Conservation (phyloP, 345 rosid species). For the Clausena lansium region DNA sequence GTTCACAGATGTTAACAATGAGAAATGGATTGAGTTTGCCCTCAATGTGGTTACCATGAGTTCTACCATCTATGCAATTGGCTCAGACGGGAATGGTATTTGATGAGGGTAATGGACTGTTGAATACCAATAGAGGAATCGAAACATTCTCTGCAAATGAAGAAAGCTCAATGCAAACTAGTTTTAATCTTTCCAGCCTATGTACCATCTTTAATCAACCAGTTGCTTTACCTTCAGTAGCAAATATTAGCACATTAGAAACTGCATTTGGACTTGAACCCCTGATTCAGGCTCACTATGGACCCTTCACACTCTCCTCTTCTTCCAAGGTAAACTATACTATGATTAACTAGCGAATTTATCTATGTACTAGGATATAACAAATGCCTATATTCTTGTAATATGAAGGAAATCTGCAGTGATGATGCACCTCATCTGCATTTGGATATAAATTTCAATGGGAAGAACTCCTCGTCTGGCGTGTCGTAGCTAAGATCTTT, state of each 20-base stretch:
- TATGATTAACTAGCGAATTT: constrained; percentile 7
- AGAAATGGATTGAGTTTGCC: constrained; percentile 57
- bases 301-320: constrained; percentile 30
- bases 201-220: constrained; percentile 31
- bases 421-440: constrained; percentile 31
- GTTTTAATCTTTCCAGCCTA: constrained; percentile 29
- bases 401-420: constrained; percentile 40
- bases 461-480: constrained; percentile 36
- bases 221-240: constrained; percentile 22
- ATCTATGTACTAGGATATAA: constrained; percentile 7
- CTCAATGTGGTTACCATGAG: constrained; percentile 53
- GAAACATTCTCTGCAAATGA: constrained; percentile 36
- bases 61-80: constrained; percentile 38
- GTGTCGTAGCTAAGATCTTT: constrained; percentile 32
- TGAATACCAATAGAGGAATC: constrained; percentile 24
- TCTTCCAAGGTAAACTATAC: constrained; percentile 42
- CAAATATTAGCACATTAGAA: constrained; percentile 26
- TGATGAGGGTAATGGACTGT: constrained; percentile 37
- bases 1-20: constrained; percentile 55
- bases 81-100: constrained; percentile 38
- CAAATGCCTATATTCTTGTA: neutral
- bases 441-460: constrained; percentile 28
- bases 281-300: constrained; percentile 32
- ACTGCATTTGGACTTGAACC: constrained; percentile 38
- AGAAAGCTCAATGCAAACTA: constrained; percentile 27